Evolutionary conservation across 1,284 basidiomycete genomes (phyloP).

Genomic region (Ganoderma lingzhi): DNA sequence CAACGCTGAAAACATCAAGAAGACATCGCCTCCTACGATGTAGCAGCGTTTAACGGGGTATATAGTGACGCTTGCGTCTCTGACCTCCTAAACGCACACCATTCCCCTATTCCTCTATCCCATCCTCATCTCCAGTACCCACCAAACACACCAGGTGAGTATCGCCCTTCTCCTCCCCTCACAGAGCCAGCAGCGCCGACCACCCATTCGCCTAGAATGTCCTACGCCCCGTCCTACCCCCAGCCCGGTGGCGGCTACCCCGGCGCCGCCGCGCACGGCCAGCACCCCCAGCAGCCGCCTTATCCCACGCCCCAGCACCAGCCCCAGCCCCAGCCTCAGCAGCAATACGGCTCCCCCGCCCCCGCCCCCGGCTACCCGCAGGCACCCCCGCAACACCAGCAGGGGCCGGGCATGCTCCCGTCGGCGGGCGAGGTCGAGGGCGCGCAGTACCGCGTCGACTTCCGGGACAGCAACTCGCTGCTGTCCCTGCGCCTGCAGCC

Average conservation of each 20-base stretch:
- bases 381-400: background rate
- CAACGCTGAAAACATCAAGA: too few species aligned
- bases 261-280: slow-evolving; percentile 12
- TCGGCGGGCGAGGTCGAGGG: slow-evolving; percentile 41
- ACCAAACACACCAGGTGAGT: background rate
- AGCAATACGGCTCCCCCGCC: slow-evolving; percentile 14
- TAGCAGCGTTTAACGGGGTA: too few species aligned
- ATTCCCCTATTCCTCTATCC: background rate
- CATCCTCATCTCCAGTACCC: background rate
- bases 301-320: slow-evolving; percentile 12
- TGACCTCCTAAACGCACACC: too few species aligned
- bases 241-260: slow-evolving; percentile 23
- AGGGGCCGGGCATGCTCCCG: slow-evolving; percentile 16
- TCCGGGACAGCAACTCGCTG: slow-evolving; percentile 45
- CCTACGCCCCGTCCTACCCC: slow-evolving; percentile 24
- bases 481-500: slow-evolving; percentile 41
- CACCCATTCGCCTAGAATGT: slow-evolving; percentile 7
- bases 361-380: slow-evolving; percentile 10
- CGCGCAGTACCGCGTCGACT: slow-evolving; percentile 40
- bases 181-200: background rate
- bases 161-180: background rate
- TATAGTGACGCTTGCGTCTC: too few species aligned
- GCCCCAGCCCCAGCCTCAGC: slow-evolving; percentile 2
- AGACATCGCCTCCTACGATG: too few species aligned
- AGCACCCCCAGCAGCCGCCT: slow-evolving; percentile 12